Evolutionary conservation across 495 filamentous ascomycete species (phyloP).

Genomic region (Xylona heveae): DNA sequence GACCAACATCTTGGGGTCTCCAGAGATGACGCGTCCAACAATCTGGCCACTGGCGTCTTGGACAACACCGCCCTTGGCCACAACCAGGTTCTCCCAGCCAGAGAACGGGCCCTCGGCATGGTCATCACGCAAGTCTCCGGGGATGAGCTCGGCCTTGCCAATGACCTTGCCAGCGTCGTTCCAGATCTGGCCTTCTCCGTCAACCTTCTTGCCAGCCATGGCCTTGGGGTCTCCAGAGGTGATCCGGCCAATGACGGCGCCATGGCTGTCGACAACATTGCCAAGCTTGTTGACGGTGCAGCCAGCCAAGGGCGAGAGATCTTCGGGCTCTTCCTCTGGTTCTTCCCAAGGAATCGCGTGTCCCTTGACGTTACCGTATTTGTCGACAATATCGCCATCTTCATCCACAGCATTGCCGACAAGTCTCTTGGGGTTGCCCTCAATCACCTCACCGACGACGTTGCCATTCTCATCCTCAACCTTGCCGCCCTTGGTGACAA

Average conservation of each 20-base stretch:
- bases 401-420: conserved; percentile 58
- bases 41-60: conserved; percentile 36
- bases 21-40: conserved; percentile 52
- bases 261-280: conserved; percentile 56
- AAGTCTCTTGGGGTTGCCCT: conserved; percentile 54
- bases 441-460: conserved; percentile 48
- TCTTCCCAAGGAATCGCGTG: conserved; percentile 49
- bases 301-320: conserved; percentile 52
- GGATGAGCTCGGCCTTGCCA: conserved; percentile 57
- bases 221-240: conserved; percentile 47
- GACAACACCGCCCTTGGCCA: conserved; percentile 60
- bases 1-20: conserved; percentile 46
- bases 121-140: conserved; percentile 42
- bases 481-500: conserved; percentile 46
- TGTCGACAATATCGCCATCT: conserved; percentile 70
- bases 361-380: conserved; percentile 58
- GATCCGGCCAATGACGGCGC: conserved; percentile 56
- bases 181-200: conserved; percentile 63
- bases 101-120: conserved; percentile 61
- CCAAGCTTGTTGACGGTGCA: conserved; percentile 74
- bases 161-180: conserved; percentile 62
- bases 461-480: conserved; percentile 47
- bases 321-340: conserved; percentile 29
- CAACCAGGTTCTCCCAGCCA: conserved; percentile 47
- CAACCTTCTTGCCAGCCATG: conserved; percentile 61